Percentiles rank a stretch among this genome's conserved stretches.
Conservation (phyloP, 2,329 filamentous ascomycete species). For the Botrytis aclada region DNA sequence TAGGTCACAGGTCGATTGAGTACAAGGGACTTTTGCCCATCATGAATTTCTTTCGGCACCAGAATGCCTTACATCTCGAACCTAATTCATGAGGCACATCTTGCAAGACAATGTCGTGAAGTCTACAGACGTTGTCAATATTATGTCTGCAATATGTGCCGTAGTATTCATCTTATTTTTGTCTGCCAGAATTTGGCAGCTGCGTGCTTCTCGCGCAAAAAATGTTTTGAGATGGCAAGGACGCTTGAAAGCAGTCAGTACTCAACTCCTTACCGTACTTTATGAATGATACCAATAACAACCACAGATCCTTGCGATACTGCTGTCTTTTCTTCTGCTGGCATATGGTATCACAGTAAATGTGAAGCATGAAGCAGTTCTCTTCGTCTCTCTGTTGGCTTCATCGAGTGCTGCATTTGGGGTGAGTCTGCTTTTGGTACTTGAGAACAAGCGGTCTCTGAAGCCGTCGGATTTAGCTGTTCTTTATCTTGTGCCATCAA, state of each 20-base stretch:
- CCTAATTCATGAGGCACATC: not conserved
- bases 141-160: not conserved
- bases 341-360: not conserved
- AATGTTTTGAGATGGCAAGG: not conserved
- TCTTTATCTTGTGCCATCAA: not conserved
- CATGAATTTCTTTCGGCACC: not conserved
- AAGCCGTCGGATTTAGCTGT: not conserved
- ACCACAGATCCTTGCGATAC: not conserved
- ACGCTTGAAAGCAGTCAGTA: not conserved
- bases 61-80: not conserved
- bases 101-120: not conserved
- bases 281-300: not conserved
- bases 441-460: not conserved
- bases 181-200: not conserved
- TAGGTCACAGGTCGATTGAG: not conserved
- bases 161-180: not conserved
- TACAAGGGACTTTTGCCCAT: not conserved
- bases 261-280: not conserved
- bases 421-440: not conserved
- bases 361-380: not conserved
- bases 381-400: not conserved
- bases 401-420: not conserved
- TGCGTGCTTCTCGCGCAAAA: not conserved
- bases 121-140: not conserved
- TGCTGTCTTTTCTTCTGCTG: not conserved